Conservation (phyloP, 108 stramenopile species). For the Poteriospumella lacustris region DNA sequence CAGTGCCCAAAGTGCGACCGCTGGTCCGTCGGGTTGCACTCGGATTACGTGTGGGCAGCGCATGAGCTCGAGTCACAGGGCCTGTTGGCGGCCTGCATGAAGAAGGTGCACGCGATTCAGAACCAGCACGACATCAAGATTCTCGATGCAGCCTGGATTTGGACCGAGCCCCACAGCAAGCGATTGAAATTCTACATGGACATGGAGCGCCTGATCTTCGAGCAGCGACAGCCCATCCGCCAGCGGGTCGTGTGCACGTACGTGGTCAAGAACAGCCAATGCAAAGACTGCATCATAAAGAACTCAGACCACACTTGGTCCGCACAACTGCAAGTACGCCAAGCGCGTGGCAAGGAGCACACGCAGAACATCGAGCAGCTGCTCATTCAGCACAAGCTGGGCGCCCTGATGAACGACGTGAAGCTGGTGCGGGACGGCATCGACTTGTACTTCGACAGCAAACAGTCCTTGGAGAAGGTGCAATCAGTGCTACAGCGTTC, state of each 20-base stretch:
- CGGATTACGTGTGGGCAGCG: constrained; percentile 82
- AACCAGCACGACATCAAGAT: constrained; percentile 62
- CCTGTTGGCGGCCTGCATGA: constrained; percentile 87
- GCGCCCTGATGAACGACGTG: constrained; percentile 71
- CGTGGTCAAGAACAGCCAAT: constrained; percentile 93
- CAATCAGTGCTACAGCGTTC: constrained; percentile 85
- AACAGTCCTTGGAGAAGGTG: constrained; percentile 83
- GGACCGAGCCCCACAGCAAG: constrained; percentile 98
- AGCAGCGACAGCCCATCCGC: constrained; percentile 87
- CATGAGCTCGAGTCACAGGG: constrained; percentile 89
- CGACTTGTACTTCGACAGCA: constrained; percentile 97
- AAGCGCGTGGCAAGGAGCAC: constrained; percentile 92
- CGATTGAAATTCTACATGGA: constrained; percentile 64
- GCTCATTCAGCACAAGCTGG: constrained; percentile 81
- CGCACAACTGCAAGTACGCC: constrained; percentile 91
- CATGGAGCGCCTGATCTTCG: constrained; percentile 65
- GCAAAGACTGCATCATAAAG: constrained; percentile 88
- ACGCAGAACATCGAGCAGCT: constrained; percentile 96
- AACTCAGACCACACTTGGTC: constrained; percentile 91
- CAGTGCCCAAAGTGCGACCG: constrained; percentile 92
- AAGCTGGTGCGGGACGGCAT: constrained; percentile 91
- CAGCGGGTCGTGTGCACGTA: constrained; percentile 90
- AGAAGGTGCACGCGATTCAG: constrained; percentile 60
- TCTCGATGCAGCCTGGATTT: constrained; percentile 95
- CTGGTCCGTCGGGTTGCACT: constrained; percentile 61